A percentile compares a stretch with the other conserved stretches of the same genome.
These are phyloP conservation scores for Blumeria graminis DNA, from an alignment of 2,329 filamentous ascomycete genomes.

Conservation along the genomic window DNA sequence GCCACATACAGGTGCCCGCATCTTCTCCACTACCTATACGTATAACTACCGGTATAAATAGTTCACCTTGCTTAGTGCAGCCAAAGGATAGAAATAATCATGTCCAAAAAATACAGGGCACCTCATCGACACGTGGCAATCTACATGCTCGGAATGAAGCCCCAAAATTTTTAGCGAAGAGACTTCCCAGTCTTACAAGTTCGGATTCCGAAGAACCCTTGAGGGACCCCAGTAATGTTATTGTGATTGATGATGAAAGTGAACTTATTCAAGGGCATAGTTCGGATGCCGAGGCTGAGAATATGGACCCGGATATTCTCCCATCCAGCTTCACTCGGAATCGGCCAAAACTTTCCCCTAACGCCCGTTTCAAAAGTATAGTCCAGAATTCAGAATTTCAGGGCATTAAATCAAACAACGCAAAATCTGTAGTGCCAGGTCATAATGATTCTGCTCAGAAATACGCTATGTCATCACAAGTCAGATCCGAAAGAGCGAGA, in stretches of 20 bases:
- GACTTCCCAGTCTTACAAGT: constrained; percentile 21
- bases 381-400: constrained; percentile 9
- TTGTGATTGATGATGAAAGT: constrained; percentile 27
- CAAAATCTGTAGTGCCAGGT: not conserved
- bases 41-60: not conserved
- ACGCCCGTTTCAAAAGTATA: constrained; percentile 18
- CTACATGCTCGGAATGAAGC: constrained; percentile 38
- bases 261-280: constrained; percentile 35
- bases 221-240: constrained; percentile 19
- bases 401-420: not conserved
- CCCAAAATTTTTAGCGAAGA: constrained; percentile 50
- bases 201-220: constrained; percentile 17
- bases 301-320: constrained; percentile 30
- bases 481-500: constrained; percentile 20
- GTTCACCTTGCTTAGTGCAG: no score
- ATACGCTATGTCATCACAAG: constrained; percentile 9
- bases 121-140: not conserved
- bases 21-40: constrained; percentile 40
- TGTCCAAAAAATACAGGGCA: not conserved
- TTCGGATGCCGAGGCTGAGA: constrained; percentile 33
- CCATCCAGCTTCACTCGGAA: constrained; percentile 27
- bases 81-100: not conserved
- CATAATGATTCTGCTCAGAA: not conserved
- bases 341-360: constrained; percentile 16
- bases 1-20: constrained; percentile 55